A percentile compares a stretch with the other conserved stretches of the same genome.
phyloP scores from a whole-genome alignment of 2,329 filamentous ascomycete genomes.

The Sclerotinia sclerotiorum region DNA sequence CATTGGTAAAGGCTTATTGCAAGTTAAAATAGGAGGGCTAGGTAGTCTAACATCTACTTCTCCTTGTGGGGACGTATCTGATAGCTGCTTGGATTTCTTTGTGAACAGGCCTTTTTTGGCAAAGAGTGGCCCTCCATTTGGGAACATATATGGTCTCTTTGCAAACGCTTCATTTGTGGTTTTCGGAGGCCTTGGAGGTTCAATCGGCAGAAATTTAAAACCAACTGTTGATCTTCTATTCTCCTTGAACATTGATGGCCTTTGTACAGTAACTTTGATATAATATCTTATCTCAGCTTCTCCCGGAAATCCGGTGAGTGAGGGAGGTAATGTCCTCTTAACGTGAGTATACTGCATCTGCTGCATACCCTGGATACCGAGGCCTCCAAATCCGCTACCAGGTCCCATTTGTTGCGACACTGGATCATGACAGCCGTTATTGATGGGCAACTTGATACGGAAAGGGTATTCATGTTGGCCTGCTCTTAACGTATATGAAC shows the following conservation, averaged over 20 bases:
- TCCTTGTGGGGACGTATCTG: conserved; percentile 62
- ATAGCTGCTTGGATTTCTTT: conserved; percentile 35
- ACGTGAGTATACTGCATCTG: conserved; percentile 69
- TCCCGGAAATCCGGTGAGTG: conserved; percentile 79
- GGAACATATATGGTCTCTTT: conserved; percentile 64
- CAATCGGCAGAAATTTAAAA: conserved; percentile 89
- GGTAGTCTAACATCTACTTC: conserved; percentile 79
- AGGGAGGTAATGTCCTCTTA: conserved; percentile 84
- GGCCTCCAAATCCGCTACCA: conserved; percentile 55
- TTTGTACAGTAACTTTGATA: conserved; percentile 89
- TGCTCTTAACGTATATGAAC: conserved; percentile 59
- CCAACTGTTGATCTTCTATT: conserved; percentile 70
- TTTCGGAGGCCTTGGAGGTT: conserved; percentile 71
- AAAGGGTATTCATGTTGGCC: conserved; percentile 78
- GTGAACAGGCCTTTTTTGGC: conserved; percentile 38
- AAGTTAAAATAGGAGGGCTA: conserved; percentile 83
- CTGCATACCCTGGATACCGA: conserved; percentile 62
- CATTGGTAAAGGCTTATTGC: conserved; percentile 81
- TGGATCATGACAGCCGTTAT: conserved; percentile 59
- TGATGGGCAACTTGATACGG: conserved; percentile 74
- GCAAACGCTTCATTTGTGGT: conserved; percentile 81
- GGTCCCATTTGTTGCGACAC: conserved; percentile 55
- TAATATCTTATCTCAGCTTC: conserved; percentile 92
- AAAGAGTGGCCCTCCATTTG: conserved; percentile 42
- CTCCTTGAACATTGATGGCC: conserved; percentile 86